These are phyloP conservation scores for Auricularia cornea DNA, from an alignment of 768 basidiomycete genomes.

Conservation along the genomic window DNA sequence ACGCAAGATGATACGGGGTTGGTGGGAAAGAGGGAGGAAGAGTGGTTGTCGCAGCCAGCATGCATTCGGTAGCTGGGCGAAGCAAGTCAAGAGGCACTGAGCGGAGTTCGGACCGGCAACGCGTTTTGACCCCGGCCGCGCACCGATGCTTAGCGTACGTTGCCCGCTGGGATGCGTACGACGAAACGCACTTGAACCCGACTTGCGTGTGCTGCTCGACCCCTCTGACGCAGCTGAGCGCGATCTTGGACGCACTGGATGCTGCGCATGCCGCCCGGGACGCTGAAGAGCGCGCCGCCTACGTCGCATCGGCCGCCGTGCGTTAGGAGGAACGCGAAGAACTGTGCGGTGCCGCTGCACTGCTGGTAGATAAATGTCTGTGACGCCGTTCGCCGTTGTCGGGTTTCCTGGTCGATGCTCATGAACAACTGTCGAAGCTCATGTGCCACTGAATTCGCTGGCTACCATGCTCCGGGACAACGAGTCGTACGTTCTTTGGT, in stretches of 20 bases:
- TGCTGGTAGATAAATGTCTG: conserved; percentile 52
- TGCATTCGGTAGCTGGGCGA: too few relatives aligned
- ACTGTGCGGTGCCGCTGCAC: conserved; percentile 42
- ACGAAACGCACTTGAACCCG: conserved; percentile 26
- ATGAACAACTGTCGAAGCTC: not conserved
- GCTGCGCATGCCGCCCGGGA: conserved; percentile 29
- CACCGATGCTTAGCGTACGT: too few relatives aligned
- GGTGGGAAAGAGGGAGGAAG: too few relatives aligned
- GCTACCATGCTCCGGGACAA: not conserved
- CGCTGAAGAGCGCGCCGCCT: not conserved
- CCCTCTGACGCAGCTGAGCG: conserved; percentile 38
- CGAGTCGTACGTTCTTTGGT: not conserved
- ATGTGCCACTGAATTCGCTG: not conserved
- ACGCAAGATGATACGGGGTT: too few relatives aligned
- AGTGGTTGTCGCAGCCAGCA: too few relatives aligned
- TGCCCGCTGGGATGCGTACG: too few relatives aligned
- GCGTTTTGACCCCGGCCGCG: too few relatives aligned
- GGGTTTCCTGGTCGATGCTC: not conserved
- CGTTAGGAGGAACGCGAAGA: conserved; percentile 40
- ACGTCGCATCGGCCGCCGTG: conserved; percentile 28
- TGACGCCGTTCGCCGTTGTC: not conserved
- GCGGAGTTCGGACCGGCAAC: too few relatives aligned
- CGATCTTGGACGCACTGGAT: conserved; percentile 45
- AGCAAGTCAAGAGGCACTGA: too few relatives aligned
- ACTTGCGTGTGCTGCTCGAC: conserved; percentile 33